Evolutionary conservation across 106 monocot species (phyloP).

Genomic region (Amphibolis antarctica): DNA sequence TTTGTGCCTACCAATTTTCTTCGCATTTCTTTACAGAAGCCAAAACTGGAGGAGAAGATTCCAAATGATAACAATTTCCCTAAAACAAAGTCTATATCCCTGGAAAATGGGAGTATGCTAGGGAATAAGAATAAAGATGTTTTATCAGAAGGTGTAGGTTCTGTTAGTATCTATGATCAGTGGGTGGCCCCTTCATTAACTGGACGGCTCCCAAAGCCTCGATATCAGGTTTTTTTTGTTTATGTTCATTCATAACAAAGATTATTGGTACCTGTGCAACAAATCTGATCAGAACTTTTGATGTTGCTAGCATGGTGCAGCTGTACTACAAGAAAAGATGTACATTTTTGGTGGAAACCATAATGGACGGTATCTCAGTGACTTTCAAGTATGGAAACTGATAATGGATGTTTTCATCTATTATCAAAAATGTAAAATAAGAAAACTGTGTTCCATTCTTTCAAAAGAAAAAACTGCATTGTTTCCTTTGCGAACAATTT

Average conservation of each 20-base stretch:
- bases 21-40: conserved; percentile 32
- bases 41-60: conserved; percentile 24
- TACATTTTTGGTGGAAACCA: conserved; percentile 96
- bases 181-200: conserved; percentile 76
- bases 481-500: background rate
- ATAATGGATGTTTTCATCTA: background rate
- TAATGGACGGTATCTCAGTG: conserved; percentile 90
- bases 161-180: conserved; percentile 63
- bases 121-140: conserved; percentile 79
- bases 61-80: conserved; percentile 24
- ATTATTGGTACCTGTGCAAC: background rate
- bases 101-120: conserved; percentile 51
- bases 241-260: background rate
- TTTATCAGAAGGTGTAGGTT: conserved; percentile 64
- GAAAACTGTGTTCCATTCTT: background rate
- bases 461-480: background rate
- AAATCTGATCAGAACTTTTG: background rate
- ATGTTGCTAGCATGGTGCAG: conserved; percentile 75
- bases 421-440: background rate
- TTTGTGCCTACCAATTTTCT: background rate
- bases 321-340: conserved; percentile 87
- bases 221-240: conserved; percentile 58
- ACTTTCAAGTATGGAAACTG: conserved; percentile 60
- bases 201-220: conserved; percentile 61
- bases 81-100: conserved; percentile 50